Evolutionary conservation across 306 rosid species (phyloP), one percentile per base, ranked within the genome.

Genomic region (Datisca glomerata): DNA sequence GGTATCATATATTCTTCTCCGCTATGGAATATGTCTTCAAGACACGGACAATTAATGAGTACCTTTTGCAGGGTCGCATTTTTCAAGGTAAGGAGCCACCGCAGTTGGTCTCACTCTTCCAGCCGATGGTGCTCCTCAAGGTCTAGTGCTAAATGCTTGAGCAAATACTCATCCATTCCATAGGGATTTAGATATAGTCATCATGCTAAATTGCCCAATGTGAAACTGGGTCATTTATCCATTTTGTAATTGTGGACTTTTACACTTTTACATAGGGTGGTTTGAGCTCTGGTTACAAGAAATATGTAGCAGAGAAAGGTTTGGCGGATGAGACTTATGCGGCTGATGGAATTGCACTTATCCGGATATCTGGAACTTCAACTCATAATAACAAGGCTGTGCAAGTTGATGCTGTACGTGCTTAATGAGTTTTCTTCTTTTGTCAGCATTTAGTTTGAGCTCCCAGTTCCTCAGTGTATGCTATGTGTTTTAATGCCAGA

Each of bases 111-210:
- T 94, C 94, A 20, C 81, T 91, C 47, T 80, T 91, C 71, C 94
- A 80, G 59, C 92, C 98, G 49, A 75, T 91, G 95, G 94, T 91
- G 48, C 60, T 80, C 56, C 93, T 89, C 47, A 80, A 80, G 95
- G 98, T 89, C 69, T 53, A 48, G 35, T 41, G 52, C 40, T 54
- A 53, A 47, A 47, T 36, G n/a, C 25, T 46, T 44, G 23, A 27
- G 24, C 11, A 47, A 59, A 31, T 27, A 24, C 17, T 49, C 37
- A 34, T n/a, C 11, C 27, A 14, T 61, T 31, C 8, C 12, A 35
- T 32, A 15, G 27, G 39, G 19, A 35, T 22, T 43, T 32, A 3
- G 33, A 27, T 58, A 8, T 38, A 50, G 24, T 42, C 23, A 5
- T 16, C 17, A 29, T 28, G 21, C 24, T 39, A 37, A 45, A 38